Percentiles rank a stretch among this genome's conserved stretches.
These are phyloP conservation scores for Dipodascus geniculatus DNA, from an alignment of 805 yeast genomes.

Conservation along the genomic window DNA sequence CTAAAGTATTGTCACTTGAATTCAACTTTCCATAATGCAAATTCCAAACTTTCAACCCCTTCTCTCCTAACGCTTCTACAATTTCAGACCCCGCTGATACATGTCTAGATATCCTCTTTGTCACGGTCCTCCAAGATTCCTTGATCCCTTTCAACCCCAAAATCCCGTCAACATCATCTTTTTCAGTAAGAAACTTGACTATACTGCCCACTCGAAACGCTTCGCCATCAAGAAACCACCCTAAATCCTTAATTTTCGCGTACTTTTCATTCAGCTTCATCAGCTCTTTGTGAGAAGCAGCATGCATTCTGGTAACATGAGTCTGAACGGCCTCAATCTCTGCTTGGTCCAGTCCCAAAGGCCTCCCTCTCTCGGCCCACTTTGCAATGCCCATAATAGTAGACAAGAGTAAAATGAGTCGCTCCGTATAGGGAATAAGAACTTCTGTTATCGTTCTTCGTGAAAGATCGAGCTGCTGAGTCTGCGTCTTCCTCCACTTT, in stretches of 20 bases:
- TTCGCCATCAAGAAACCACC: not conserved
- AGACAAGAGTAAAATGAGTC: slow-evolving; percentile 34
- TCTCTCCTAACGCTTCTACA: not conserved
- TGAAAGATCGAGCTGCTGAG: not conserved
- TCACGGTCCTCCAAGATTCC: not conserved
- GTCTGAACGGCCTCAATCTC: slow-evolving; percentile 5
- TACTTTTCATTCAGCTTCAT: slow-evolving; percentile 11
- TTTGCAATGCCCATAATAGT: slow-evolving; percentile 31
- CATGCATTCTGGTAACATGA: slow-evolving; percentile 4
- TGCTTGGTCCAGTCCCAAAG: slow-evolving; percentile 11
- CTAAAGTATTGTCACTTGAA: not conserved
- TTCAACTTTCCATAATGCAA: not conserved
- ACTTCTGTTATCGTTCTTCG: slow-evolving; percentile 19
- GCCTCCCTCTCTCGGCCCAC: slow-evolving; percentile 27
- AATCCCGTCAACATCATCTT: not conserved
- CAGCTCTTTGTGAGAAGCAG: slow-evolving; percentile 5
- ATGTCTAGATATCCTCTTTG: not conserved
- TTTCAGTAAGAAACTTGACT: not conserved
- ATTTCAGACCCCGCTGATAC: not conserved
- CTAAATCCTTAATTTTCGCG: slow-evolving; percentile 1
- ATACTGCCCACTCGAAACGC: not conserved
- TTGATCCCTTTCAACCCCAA: not conserved
- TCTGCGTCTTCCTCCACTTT: not conserved
- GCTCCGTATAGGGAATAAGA: slow-evolving; percentile 37
- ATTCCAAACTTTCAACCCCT: not conserved